Evolutionary conservation across 495 filamentous ascomycete species (phyloP).

Genomic region (Mytilinidion resinicola): DNA sequence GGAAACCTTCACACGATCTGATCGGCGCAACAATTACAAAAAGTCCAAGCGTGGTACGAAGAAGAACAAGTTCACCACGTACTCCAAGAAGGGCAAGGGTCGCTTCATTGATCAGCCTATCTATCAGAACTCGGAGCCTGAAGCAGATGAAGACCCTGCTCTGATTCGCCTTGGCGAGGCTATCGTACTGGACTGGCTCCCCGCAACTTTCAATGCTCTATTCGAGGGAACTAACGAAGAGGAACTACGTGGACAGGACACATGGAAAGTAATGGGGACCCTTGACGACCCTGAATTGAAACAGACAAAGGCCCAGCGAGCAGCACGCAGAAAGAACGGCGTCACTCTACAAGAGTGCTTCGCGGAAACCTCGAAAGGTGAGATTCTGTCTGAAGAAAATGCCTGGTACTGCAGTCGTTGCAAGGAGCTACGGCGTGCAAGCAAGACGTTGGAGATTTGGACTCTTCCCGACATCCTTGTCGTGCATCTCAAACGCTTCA

Average conservation of each 20-base stretch:
- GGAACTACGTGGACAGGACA: conserved; percentile 47
- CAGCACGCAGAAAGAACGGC: conserved; percentile 60
- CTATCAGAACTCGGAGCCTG: conserved; percentile 9
- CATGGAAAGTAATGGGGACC: conserved; percentile 45
- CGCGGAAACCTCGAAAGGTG: conserved; percentile 85
- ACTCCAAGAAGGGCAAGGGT: conserved; percentile 30
- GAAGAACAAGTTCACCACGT: conserved; percentile 27
- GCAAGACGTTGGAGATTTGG: conserved; percentile 96
- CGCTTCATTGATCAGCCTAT: conserved; percentile 19
- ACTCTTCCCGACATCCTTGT: conserved; percentile 90
- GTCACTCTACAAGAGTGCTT: conserved; percentile 86
- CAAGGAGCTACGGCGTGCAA: conserved; percentile 85
- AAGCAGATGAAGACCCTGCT: conserved; percentile 47
- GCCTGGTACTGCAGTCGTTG: conserved; percentile 95
- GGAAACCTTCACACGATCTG: conserved; percentile 13
- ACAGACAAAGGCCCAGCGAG: conserved; percentile 51
- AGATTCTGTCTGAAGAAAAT: conserved; percentile 87
- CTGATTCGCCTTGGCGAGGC: conserved; percentile 71
- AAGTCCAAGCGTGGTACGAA: conserved; percentile 15
- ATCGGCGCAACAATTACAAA: conserved; percentile 14
- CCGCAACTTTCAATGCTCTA: conserved; percentile 57
- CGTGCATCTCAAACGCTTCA: conserved; percentile 92
- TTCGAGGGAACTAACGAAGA: conserved; percentile 53
- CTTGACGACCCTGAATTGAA: conserved; percentile 63
- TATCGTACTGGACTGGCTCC: conserved; percentile 77